phyloP scores from a whole-genome alignment of 2,329 filamentous ascomycete species.

The Aotearoamyces nothofagi region DNA sequence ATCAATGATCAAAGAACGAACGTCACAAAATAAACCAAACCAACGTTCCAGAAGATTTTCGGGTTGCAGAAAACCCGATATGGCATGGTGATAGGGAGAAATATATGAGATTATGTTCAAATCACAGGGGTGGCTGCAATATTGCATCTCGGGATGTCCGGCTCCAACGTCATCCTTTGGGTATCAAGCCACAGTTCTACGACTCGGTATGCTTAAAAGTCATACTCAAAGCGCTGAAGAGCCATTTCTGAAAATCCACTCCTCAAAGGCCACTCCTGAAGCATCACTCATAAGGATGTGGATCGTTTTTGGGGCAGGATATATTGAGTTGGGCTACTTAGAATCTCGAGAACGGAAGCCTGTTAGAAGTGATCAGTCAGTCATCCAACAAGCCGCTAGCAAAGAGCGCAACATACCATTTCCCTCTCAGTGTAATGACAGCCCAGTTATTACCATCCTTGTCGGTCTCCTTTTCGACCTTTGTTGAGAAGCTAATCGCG shows the following conservation, averaged over 20 bases:
- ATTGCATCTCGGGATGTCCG: neutral
- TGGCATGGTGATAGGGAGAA: neutral
- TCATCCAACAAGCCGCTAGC: neutral
- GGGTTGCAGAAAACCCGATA: neutral
- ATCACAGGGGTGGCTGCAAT: neutral
- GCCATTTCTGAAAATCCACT: too few relatives aligned
- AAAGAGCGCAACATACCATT: slow-evolving; percentile 5
- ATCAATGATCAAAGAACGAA: neutral
- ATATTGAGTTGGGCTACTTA: too few relatives aligned
- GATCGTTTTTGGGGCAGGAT: too few relatives aligned
- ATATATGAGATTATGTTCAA: neutral
- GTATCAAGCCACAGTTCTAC: neutral
- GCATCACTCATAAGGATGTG: too few relatives aligned
- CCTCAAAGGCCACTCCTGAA: too few relatives aligned
- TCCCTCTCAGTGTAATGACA: slow-evolving; percentile 52
- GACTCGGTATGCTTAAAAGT: too few relatives aligned
- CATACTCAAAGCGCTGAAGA: too few relatives aligned
- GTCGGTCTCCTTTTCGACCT: slow-evolving; percentile 88
- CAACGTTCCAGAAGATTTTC: neutral
- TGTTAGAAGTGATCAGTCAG: slow-evolving; percentile 1
- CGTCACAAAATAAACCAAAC: neutral
- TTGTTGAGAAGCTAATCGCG: slow-evolving; percentile 79
- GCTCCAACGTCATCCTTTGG: neutral
- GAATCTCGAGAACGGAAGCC: slow-evolving; percentile 6
- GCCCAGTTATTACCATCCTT: slow-evolving; percentile 69